Percentiles rank a stretch among this genome's conserved stretches.
These are phyloP conservation scores for Zhuliangozyma blackwelliae DNA, from an alignment of 1,139 yeast species.

Conservation along the genomic window DNA sequence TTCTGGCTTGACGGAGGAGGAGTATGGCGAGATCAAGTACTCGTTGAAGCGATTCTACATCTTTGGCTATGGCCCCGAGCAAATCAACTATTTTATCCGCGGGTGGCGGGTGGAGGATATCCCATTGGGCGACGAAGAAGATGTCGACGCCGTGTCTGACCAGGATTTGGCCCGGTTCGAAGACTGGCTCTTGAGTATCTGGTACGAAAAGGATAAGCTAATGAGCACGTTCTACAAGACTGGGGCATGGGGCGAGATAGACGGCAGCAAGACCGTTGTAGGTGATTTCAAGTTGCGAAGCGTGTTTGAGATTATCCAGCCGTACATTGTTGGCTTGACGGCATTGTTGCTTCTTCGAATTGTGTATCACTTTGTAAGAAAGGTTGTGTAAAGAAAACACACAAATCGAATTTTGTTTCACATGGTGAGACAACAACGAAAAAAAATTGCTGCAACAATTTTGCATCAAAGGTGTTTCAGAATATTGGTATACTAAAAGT, in stretches of 20 bases:
- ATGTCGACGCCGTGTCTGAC: conserved; percentile 41
- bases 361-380: conserved; percentile 6
- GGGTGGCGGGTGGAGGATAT: conserved; percentile 57
- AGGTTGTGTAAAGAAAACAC: too few species aligned
- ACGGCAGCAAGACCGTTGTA: conserved; percentile 18
- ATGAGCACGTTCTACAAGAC: conserved; percentile 55
- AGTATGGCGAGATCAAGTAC: conserved; percentile 75
- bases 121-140: conserved; percentile 52
- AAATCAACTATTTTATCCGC: conserved; percentile 61
- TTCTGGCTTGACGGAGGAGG: conserved; percentile 57
- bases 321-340: conserved; percentile 15
- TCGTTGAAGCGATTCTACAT: conserved; percentile 63
- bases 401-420: too few species aligned
- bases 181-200: conserved; percentile 68
- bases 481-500: too few species aligned
- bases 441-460: too few species aligned
- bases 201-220: conserved; percentile 74
- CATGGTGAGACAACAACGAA: too few species aligned
- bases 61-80: conserved; percentile 66
- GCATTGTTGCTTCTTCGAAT: conserved; percentile 12
- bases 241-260: conserved; percentile 34
- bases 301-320: conserved; percentile 17
- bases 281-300: conserved; percentile 27
- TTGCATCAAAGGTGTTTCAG: too few species aligned
- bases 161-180: conserved; percentile 52